phyloP scores from a whole-genome alignment of 192 early-diverging fungal species.

The Obelidium mucronatum region DNA sequence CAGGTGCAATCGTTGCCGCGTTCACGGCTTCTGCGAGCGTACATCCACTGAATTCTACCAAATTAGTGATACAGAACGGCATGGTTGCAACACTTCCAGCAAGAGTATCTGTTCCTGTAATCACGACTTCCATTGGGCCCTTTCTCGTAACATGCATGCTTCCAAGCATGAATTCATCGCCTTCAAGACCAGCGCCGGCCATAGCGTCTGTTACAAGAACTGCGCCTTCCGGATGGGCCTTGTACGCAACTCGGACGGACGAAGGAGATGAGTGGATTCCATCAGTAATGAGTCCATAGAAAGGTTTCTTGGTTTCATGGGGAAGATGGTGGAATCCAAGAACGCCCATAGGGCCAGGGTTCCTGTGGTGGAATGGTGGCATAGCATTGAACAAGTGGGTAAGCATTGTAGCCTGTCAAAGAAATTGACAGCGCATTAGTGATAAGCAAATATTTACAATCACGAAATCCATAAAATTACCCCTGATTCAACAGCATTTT shows the following conservation, averaged over 20 bases:
- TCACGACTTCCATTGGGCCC: conserved; percentile 23
- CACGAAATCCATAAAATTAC: conserved; percentile 39
- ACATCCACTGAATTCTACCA: conserved; percentile 21
- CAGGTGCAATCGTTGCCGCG: conserved; percentile 12
- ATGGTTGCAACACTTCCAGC: conserved; percentile 27
- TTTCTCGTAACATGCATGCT: conserved; percentile 16
- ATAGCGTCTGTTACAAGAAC: conserved; percentile 85
- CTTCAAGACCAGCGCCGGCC: conserved; percentile 49
- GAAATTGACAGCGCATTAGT: no score
- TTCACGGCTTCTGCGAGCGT: conserved; percentile 13
- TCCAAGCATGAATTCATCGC: conserved; percentile 23
- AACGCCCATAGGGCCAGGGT: conserved; percentile 81
- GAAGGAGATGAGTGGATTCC: conserved; percentile 85
- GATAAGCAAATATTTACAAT: not conserved
- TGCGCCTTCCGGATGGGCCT: conserved; percentile 75
- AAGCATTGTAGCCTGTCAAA: conserved; percentile 83
- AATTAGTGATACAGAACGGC: conserved; percentile 24
- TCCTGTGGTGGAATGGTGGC: conserved; percentile 77
- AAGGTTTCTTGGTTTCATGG: conserved; percentile 60
- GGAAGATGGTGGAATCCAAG: conserved; percentile 53
- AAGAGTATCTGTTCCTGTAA: conserved; percentile 12
- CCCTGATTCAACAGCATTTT: conserved; percentile 18
- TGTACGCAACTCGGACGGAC: conserved; percentile 76
- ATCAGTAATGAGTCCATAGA: conserved; percentile 84
- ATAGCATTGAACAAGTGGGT: conserved; percentile 63